Base-by-base conservation (phyloP, 2,329 filamentous ascomycete species). In the Xylaria sp. region DNA sequence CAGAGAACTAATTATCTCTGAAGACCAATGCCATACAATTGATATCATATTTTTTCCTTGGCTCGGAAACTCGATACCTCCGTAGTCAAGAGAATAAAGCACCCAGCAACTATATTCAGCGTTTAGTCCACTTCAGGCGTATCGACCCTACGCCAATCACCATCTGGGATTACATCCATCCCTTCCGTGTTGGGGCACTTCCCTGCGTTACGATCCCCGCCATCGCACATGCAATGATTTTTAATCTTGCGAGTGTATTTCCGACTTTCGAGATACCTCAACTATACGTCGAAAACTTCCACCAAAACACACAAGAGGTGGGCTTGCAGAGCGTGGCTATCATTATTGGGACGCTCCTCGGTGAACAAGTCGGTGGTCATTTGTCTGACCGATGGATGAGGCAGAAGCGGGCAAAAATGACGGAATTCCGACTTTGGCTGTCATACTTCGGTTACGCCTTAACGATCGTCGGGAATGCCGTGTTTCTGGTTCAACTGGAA, bases 351-450 rank as follows among this genome's bases (percentile, higher is more conserved):
- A 68, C 68, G 18, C 49, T 70, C 10, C 49, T 70, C 51, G 68
- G 68, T 31, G 68, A 70, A 20, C 56, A 67, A 4, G 36, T 70
- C 43, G 68, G 68, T 8, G 68, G 68, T 28, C 59, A 59, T 33
- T 62, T 48, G 48, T 66, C 62, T 9, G 68, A 70, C 51, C 31
- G 64, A 10, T 70, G 68, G 68, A 70, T 70, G 68, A 64, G 31
- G 46, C 64, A 60, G 41, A 59, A 56, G 41, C 59, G 59, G 18
- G 64, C 64, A 41, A 61, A 46, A 2, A 48, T 59, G 20, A 51
- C 49, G 6, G 68, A 70, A 56, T 70, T 64, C 51, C 64, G 68
- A 2, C 64, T 70, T 18, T 70, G 68, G 68, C 57, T 70, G 5
- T 48, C 60, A 15, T 67, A 67, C 41, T 41, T 58, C 52, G 68